Conservation (phyloP, 495 filamentous ascomycete species). For the Penicillium riverlandense region DNA sequence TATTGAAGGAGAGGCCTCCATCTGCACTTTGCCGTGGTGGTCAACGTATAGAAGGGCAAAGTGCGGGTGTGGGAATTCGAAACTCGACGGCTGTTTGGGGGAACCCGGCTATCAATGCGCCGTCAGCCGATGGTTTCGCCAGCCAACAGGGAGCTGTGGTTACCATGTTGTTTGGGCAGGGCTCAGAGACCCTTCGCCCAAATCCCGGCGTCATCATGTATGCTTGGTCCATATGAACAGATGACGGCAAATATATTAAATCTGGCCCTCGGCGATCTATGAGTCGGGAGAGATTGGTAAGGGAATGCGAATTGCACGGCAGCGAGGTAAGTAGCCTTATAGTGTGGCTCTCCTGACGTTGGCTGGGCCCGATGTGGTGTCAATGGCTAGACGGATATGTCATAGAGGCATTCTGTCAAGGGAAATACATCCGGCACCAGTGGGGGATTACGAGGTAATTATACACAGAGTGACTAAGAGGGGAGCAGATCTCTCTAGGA, state of each 20-base stretch:
- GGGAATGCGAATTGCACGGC: too few relatives aligned
- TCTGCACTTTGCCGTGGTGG: constrained; percentile 26
- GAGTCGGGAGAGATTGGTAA: too few relatives aligned
- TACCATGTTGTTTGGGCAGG: too few relatives aligned
- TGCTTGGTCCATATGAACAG: too few relatives aligned
- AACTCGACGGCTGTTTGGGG: constrained; percentile 7
- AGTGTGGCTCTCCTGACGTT: too few relatives aligned
- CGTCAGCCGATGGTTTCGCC: not conserved
- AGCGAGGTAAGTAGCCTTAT: too few relatives aligned
- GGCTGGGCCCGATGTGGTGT: too few relatives aligned
- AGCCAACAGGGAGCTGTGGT: not conserved
- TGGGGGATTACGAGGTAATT: not conserved
- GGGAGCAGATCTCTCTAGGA: constrained; percentile 5
- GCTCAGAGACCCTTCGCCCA: too few relatives aligned
- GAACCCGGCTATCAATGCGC: constrained; percentile 8
- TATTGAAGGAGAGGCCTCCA: constrained; percentile 29
- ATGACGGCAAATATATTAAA: too few relatives aligned
- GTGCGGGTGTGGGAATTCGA: constrained; percentile 26
- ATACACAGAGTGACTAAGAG: not conserved
- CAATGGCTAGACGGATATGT: not conserved
- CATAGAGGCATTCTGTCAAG: not conserved
- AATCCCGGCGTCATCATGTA: too few relatives aligned
- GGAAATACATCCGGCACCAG: not conserved
- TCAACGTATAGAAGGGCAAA: constrained; percentile 36
- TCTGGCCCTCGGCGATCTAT: too few relatives aligned